These are phyloP conservation scores for Castanopsis chinensis DNA, from an alignment of 306 rosid genomes.

Conservation along the genomic window DNA sequence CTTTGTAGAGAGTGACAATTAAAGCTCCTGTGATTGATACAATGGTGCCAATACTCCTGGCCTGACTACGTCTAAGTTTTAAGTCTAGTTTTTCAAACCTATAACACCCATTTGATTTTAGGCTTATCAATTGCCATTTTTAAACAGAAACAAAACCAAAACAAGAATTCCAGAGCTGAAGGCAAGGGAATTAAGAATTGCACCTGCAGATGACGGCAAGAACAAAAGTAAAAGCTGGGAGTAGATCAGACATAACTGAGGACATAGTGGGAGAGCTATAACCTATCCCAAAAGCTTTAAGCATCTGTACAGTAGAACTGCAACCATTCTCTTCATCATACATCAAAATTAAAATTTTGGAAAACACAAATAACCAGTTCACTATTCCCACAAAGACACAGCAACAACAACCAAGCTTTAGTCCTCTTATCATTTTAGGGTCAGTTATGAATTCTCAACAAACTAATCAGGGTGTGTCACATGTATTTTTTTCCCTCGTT, in stretches of 20 bases:
- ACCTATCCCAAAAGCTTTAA: slow-evolving; percentile 6
- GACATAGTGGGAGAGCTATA: slow-evolving; percentile 25
- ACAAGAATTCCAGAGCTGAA: background rate
- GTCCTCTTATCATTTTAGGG: too few relatives aligned
- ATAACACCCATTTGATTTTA: background rate
- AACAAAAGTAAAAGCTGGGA: slow-evolving; percentile 21
- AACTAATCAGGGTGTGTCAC: too few relatives aligned
- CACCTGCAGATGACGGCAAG: slow-evolving; percentile 13
- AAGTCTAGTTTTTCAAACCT: slow-evolving; percentile 19
- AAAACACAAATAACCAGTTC: background rate
- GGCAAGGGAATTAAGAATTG: background rate
- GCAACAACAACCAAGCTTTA: too few relatives aligned
- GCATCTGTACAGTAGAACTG: slow-evolving; percentile 5
- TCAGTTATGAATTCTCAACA: too few relatives aligned
- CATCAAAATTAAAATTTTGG: background rate
- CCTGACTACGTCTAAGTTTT: background rate
- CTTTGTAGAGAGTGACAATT: slow-evolving; percentile 4
- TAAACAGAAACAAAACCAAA: background rate
- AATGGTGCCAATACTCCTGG: slow-evolving; percentile 8
- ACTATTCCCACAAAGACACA: background rate
- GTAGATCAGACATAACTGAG: slow-evolving; percentile 8
- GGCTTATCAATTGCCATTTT: background rate
- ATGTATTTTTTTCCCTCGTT: too few relatives aligned
- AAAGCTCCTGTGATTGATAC: slow-evolving; percentile 19
- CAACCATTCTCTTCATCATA: background rate